These are phyloP conservation scores for Basidiobolus meristosporus DNA, from an alignment of 371 early-diverging fungal species.

Conservation along the genomic window DNA sequence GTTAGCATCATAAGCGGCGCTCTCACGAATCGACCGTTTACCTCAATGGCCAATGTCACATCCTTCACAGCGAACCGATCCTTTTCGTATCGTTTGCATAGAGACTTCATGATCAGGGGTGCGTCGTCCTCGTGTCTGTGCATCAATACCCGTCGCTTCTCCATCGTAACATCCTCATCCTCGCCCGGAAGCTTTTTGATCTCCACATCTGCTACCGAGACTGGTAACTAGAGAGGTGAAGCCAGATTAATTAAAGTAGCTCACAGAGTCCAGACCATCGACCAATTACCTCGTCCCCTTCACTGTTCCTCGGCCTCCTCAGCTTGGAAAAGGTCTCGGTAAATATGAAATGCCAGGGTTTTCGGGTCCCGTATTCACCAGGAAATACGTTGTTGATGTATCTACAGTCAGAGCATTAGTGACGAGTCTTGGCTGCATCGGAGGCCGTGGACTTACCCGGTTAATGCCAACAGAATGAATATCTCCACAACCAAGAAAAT, in stretches of 20 bases:
- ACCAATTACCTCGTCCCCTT: slow-evolving; percentile 7
- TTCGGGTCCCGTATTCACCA: slow-evolving; percentile 34
- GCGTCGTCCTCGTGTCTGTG: slow-evolving; percentile 10
- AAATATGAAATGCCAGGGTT: slow-evolving; percentile 42
- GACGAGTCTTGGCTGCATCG: too few relatives aligned
- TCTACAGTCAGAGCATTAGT: neutral
- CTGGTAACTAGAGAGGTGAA: too few relatives aligned
- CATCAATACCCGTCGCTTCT: slow-evolving; percentile 21
- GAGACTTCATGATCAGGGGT: slow-evolving; percentile 28
- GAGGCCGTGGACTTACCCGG: slow-evolving; percentile 26
- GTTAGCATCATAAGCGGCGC: too few relatives aligned
- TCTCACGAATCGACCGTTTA: slow-evolving; percentile 1
- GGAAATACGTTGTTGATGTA: slow-evolving; percentile 10
- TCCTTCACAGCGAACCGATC: slow-evolving; percentile 43
- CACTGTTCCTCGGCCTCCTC: slow-evolving; percentile 7
- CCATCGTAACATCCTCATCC: slow-evolving; percentile 34
- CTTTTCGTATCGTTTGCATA: slow-evolving; percentile 35
- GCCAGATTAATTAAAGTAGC: too few relatives aligned
- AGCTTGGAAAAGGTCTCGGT: slow-evolving; percentile 16
- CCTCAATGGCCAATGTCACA: slow-evolving; percentile 39
- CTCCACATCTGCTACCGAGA: slow-evolving; percentile 5
- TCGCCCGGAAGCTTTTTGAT: slow-evolving; percentile 9
- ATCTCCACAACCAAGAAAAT: slow-evolving; percentile 23
- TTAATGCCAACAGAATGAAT: slow-evolving; percentile 19
- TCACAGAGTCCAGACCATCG: too few relatives aligned